Base-by-base conservation (phyloP, 176 grass and related monocot species). In the Cenchrus fungigraminus region DNA sequence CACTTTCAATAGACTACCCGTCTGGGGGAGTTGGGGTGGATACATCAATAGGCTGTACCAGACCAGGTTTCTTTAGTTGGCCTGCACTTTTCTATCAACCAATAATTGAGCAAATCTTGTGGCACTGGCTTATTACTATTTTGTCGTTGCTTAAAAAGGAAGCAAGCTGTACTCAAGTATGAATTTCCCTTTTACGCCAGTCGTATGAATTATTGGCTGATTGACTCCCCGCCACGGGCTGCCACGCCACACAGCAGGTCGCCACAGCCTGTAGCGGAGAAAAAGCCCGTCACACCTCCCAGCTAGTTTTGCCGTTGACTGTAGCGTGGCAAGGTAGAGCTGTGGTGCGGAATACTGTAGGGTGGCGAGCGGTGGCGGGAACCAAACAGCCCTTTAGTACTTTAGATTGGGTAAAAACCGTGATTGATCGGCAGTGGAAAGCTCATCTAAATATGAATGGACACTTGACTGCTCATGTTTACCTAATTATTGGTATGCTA, bases 41-140 rank as follows among this genome's bases (percentile, higher is more conserved):
- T 81, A 80, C 78, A 25, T 75, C 85, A 14, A 6, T 12, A 51
- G 37, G 85, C 59, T 81, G 60, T 74, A 75, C 70, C 70, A 7
- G 43, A 34, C 50, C 42, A 68, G n/a, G 16, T 81, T 65, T 29
- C 54, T 58, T 81, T 82, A 19, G 79, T 28, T 70, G 13, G 8
- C 1, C 1, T 12, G 67, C 67, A 28, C 67, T 82, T 70, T 71
- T 58, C 51, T 59, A 22, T 47, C 5, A 7, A 45, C 37, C 67
- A 71, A 71, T 59, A 71, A 59, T 71, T 31, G 67, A 43, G 45
- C 51, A 60, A 78, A 70, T 69, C 74, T 34, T 78, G 51, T 77
- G 10, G 56, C 6, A 12, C 55, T 71, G 56, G 52, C 22, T 9
- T 46, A 12, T 7, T 60, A 22, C 37, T 51, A 6, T 85, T 46